Percentiles rank a stretch among this genome's conserved stretches.
These are phyloP conservation scores for Elaeis guineensis DNA, from an alignment of 176 grass and related monocot genomes.

Conservation along the genomic window DNA sequence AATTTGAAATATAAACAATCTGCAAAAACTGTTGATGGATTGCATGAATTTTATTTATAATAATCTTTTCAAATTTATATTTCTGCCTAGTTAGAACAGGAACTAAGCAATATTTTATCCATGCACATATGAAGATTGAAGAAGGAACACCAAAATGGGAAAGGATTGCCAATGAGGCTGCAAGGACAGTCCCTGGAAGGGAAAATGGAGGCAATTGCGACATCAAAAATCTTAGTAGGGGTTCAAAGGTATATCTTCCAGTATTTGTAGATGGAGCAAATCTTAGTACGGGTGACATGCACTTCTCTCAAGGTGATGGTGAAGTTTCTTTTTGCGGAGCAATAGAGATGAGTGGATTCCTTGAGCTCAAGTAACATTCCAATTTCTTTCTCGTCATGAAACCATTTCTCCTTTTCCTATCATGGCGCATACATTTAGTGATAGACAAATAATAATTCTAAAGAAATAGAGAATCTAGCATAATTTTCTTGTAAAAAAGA, in stretches of 20 bases:
- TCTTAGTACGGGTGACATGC: conserved; percentile 84
- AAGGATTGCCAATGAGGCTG: conserved; percentile 71
- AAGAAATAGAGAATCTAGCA: no score
- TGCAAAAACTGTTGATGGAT: no score
- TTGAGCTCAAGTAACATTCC: conserved; percentile 82
- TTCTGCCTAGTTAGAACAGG: neutral
- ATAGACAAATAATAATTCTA: no score
- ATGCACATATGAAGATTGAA: conserved; percentile 36
- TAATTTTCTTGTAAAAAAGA: no score
- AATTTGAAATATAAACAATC: no score
- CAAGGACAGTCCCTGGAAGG: conserved; percentile 78
- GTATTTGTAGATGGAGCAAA: conserved; percentile 92
- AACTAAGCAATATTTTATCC: neutral
- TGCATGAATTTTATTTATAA: no score
- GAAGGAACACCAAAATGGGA: conserved; percentile 55
- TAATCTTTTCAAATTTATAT: no score
- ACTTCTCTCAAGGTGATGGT: conserved; percentile 87
- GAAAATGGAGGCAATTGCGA: conserved; percentile 96
- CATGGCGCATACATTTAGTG: no score
- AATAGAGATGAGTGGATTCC: conserved; percentile 97
- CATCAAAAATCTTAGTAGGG: conserved; percentile 89
- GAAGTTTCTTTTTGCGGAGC: conserved; percentile 93
- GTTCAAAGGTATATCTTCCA: conserved; percentile 90
- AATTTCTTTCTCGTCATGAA: neutral
- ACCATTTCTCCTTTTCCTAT: no score